Evolutionary conservation across 768 basidiomycete species (phyloP).

Genomic region (Ramaria sp.): DNA sequence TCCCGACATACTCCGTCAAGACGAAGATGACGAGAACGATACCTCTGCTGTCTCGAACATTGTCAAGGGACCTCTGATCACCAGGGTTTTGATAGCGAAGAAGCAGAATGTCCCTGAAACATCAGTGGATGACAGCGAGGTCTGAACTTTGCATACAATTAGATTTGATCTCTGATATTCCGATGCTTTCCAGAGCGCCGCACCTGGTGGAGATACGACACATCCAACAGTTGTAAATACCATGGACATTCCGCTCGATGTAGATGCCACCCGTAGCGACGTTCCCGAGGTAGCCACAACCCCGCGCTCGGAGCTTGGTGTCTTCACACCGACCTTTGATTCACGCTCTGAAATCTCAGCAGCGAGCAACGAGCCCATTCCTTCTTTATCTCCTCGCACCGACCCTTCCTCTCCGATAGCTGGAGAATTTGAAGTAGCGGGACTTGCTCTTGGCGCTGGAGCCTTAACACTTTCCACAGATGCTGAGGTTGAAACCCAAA

Average conservation of each 20-base stretch:
- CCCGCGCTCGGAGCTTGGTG: conserved; percentile 10
- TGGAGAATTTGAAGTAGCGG: conserved; percentile 1
- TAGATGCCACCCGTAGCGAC: not conserved
- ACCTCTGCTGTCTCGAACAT: no score
- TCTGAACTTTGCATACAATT: not conserved
- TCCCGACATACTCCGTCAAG: no score
- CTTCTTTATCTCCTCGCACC: conserved; percentile 21
- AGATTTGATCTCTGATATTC: not conserved
- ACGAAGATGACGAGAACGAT: no score
- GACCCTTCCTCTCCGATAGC: conserved; percentile 23
- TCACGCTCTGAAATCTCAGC: conserved; percentile 17
- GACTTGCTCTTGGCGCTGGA: not conserved
- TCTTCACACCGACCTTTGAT: conserved; percentile 9
- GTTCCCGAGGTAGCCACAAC: conserved; percentile 8
- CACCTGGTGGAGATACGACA: not conserved
- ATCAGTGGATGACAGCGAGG: not conserved
- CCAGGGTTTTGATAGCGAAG: not conserved
- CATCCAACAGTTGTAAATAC: not conserved
- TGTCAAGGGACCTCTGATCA: not conserved
- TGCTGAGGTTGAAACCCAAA: conserved; percentile 2
- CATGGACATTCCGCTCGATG: not conserved
- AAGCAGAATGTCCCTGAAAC: not conserved
- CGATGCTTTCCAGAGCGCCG: not conserved
- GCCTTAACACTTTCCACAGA: not conserved
- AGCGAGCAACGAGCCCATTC: conserved; percentile 18